Evolutionary conservation across 2,329 filamentous ascomycete genomes (phyloP).

Genomic region (Penicillium aurantiogriseum): DNA sequence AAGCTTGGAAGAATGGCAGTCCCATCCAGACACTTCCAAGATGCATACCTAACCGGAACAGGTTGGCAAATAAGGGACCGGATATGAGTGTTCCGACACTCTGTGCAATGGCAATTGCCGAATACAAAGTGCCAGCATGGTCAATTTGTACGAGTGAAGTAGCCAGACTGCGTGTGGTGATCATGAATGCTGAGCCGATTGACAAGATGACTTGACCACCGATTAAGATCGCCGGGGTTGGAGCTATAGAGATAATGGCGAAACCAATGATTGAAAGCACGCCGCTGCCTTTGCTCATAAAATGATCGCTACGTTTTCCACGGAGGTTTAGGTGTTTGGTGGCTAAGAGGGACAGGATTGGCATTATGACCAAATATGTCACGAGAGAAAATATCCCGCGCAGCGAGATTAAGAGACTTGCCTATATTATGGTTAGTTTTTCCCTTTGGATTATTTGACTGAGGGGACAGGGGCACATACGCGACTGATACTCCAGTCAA

Average conservation of each 20-base stretch:
- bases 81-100: conserved; percentile 25
- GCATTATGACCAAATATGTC: conserved; percentile 27
- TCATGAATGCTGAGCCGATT: conserved; percentile 24
- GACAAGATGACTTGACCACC: conserved; percentile 26
- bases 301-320: conserved; percentile 22
- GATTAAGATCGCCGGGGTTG: conserved; percentile 18
- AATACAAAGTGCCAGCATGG: conserved; percentile 31
- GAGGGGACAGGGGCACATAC: conserved; percentile 16
- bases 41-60: conserved; percentile 28
- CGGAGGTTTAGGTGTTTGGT: conserved; percentile 20
- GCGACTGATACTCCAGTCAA: conserved; percentile 29
- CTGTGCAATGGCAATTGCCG: conserved; percentile 25
- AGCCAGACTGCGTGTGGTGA: conserved; percentile 27
- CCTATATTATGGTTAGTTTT: conserved; percentile 17
- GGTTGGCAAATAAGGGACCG: conserved; percentile 28
- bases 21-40: conserved; percentile 29
- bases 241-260: conserved; percentile 17
- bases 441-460: background rate
- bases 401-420: conserved; percentile 31
- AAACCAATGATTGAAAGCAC: conserved; percentile 24
- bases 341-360: conserved; percentile 15
- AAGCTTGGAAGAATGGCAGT: conserved; percentile 28
- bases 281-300: conserved; percentile 21
- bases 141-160: conserved; percentile 27
- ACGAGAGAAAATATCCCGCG: conserved; percentile 23